Evolutionary conservation across 495 filamentous ascomycete species (phyloP).

Genomic region (Lophiotrema nucula): DNA sequence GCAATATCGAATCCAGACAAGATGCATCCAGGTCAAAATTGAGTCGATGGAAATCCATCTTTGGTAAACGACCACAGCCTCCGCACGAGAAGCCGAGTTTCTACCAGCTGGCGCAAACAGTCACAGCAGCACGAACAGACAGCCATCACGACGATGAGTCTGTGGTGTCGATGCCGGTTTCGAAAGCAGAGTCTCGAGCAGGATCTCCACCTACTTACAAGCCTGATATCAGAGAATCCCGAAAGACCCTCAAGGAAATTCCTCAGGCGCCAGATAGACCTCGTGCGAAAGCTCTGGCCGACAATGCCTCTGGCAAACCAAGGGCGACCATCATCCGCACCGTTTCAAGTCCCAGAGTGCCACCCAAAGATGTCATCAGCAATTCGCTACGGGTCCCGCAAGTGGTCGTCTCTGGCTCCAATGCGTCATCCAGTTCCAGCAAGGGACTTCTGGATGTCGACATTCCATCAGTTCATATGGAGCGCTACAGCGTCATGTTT

Average conservation of each 20-base stretch:
- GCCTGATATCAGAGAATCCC: conserved; percentile 25
- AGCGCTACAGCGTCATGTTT: conserved; percentile 96
- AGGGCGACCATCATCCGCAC: conserved; percentile 15
- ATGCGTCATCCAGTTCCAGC: conserved; percentile 20
- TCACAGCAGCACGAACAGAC: conserved; percentile 17
- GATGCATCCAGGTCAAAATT: conserved; percentile 44
- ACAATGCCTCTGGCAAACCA: not conserved
- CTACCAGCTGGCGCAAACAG: conserved; percentile 33
- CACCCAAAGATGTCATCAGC: conserved; percentile 18
- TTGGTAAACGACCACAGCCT: conserved; percentile 49
- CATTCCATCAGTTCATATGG: conserved; percentile 77
- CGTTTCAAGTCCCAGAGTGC: conserved; percentile 25
- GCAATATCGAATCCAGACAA: conserved; percentile 22
- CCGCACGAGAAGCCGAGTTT: conserved; percentile 34
- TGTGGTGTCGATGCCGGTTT: conserved; percentile 5
- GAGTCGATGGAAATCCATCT: conserved; percentile 57
- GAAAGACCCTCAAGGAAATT: conserved; percentile 13
- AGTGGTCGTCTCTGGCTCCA: conserved; percentile 22
- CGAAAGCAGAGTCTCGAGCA: conserved; percentile 9
- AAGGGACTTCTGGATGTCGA: conserved; percentile 61
- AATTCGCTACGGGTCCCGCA: conserved; percentile 31
- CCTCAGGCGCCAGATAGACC: conserved; percentile 8
- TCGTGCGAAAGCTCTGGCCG: conserved; percentile 5
- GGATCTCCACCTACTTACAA: conserved; percentile 21
- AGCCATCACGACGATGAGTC: conserved; percentile 24